Evolutionary conservation across 176 grass and related monocot species (phyloP), one percentile per base, ranked within the genome.

Genomic region (Miscanthus lutarioriparius): DNA sequence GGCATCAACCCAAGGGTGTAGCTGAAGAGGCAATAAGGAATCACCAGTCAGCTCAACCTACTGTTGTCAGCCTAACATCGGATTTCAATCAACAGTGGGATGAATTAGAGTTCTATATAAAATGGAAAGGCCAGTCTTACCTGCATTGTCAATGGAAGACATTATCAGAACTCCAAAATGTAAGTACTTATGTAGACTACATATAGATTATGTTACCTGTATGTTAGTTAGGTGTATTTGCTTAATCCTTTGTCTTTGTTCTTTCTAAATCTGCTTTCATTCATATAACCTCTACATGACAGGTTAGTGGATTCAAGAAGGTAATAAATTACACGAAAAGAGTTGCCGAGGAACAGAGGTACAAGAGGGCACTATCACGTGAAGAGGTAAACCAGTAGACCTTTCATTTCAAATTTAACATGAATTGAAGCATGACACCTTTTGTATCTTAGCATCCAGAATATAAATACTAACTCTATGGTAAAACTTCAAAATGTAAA

Each of bases 231-330:
- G 10, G 20, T 73, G 35, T 74, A 20, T 73, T 15, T 69, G 30
- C 17, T 83, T 17, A 30, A 73, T 82, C 13, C 63, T 86, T 73
- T 68, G 22, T 53, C 22, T 41, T 82, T 12, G 3, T 36, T 74
- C 45, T 26, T 14, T 66, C 36, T 79, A 63, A 49, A 72, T 86
- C 25, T 84, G 49, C 62, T 53, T 75, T 80, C 65, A 40, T 70
- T 75, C 65, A 48, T 23, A 16, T 70, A 85, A 73, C 23, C 11
- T 92, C 74, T 63, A 75, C 82, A 76, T 74, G 73, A 62, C 93
- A 99, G 96, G 91, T 99, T 90, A 99, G 89, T 82, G 96, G 96
- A 90, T 99, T 94, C 77, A 99, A 99, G 80, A 99, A 99, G 81
- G 91, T 99, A 70, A 80, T 91, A 75, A 99, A 99, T 89, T 99